Conservation (phyloP, 768 basidiomycete species). For the Tephrocybe sp. region DNA sequence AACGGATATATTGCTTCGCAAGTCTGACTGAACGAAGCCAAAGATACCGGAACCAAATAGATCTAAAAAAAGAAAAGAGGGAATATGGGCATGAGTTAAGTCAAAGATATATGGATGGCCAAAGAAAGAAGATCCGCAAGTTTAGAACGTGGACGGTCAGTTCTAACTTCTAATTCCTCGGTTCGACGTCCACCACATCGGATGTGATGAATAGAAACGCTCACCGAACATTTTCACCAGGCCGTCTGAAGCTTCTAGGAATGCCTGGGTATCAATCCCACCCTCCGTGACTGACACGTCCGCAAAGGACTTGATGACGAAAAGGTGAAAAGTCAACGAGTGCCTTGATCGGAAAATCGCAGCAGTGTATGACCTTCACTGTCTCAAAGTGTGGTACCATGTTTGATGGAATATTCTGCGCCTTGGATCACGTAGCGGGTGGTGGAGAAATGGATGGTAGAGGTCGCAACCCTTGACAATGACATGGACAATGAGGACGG, state of each 20-base stretch:
- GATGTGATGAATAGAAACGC: conserved; percentile 15
- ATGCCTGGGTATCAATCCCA: conserved; percentile 77
- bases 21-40: conserved; percentile 70
- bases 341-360: conserved; percentile 4
- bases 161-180: conserved; percentile 15
- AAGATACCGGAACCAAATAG: conserved; percentile 68
- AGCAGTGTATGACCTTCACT: conserved; percentile 46
- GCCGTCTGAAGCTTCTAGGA: conserved; percentile 88
- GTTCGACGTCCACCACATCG: background rate
- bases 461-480: no score
- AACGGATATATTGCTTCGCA: conserved; percentile 65
- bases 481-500: no score
- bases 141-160: no score
- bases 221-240: conserved; percentile 71
- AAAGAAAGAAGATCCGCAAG: background rate
- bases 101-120: background rate
- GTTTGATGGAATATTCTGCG: no score
- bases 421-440: no score
- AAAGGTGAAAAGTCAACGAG: background rate
- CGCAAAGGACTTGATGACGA: conserved; percentile 79
- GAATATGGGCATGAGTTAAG: background rate
- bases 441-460: no score
- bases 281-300: conserved; percentile 74
- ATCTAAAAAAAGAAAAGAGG: conserved; percentile 37
- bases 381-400: conserved; percentile 68